Percentiles rank a stretch among this genome's conserved stretches.
phyloP scores from a whole-genome alignment of 179 eudicot species.

The Spergularia azorica region DNA sequence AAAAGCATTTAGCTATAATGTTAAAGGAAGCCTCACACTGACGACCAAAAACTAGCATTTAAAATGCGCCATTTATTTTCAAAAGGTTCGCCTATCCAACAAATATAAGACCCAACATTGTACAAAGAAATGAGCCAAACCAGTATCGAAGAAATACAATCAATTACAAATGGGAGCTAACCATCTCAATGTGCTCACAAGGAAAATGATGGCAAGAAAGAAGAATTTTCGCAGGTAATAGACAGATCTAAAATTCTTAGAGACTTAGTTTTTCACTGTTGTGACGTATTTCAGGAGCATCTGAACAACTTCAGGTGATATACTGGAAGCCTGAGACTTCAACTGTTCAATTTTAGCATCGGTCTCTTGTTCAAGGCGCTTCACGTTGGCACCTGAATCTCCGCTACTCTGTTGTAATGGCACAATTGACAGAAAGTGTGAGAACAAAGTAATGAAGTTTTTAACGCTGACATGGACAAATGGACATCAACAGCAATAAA shows the following conservation, averaged over 20 bases:
- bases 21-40: no score
- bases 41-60: background rate
- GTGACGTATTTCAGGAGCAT: constrained; percentile 86
- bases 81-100: constrained; percentile 7
- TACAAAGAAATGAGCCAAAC: constrained; percentile 25
- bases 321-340: constrained; percentile 62
- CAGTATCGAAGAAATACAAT: constrained; percentile 22
- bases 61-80: constrained; percentile 22
- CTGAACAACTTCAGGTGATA: constrained; percentile 74
- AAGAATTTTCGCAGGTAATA: constrained; percentile 6
- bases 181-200: constrained; percentile 23
- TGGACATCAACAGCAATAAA: background rate
- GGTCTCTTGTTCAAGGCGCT: constrained; percentile 86
- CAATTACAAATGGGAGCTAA: constrained; percentile 28
- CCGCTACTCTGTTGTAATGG: constrained; percentile 71
- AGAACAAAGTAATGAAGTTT: background rate
- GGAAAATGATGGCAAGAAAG: constrained; percentile 13
- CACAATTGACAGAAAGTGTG: background rate
- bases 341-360: constrained; percentile 66
- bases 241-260: constrained; percentile 6
- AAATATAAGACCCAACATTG: constrained; percentile 23
- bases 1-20: background rate
- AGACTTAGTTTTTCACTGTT: constrained; percentile 58
- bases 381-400: constrained; percentile 93
- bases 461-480: background rate